Conservation (phyloP, 108 stramenopile species). For the Nannochloropsis oceanica region DNA sequence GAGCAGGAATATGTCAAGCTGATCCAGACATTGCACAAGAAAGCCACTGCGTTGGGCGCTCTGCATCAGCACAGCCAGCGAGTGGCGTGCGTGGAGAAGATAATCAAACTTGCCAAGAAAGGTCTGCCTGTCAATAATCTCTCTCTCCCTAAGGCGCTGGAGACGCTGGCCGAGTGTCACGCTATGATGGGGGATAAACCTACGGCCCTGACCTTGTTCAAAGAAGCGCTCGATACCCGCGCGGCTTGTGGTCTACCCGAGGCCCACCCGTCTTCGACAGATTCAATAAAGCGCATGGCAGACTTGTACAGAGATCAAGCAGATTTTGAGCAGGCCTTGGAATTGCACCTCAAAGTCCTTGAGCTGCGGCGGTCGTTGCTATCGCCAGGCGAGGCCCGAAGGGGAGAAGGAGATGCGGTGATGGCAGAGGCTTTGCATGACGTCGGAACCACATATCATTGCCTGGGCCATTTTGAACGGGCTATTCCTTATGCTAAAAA, state of each 20-base stretch:
- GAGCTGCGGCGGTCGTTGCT: not conserved
- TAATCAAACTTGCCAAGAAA: not conserved
- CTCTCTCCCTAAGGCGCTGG: not conserved
- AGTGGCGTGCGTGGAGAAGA: not conserved
- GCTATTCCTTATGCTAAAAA: not conserved
- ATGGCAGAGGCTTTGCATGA: not conserved
- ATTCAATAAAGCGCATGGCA: not conserved
- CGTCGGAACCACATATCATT: not conserved
- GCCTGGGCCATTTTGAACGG: not conserved
- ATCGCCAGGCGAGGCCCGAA: not conserved
- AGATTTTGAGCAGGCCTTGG: not conserved
- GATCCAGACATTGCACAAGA: not conserved
- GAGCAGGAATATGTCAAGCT: not conserved
- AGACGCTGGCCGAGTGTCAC: not conserved
- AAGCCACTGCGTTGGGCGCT: not conserved
- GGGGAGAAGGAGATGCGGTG: not conserved
- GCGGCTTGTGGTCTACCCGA: not conserved
- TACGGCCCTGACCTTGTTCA: not conserved
- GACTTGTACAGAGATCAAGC: not conserved
- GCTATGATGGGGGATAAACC: not conserved
- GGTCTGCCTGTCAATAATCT: not conserved
- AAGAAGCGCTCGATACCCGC: not conserved
- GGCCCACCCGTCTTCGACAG: not conserved
- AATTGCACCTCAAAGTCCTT: not conserved
- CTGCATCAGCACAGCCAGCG: not conserved